Evolutionary conservation across 305 asterid species (phyloP).

Genomic region (Ajuga reptans): DNA sequence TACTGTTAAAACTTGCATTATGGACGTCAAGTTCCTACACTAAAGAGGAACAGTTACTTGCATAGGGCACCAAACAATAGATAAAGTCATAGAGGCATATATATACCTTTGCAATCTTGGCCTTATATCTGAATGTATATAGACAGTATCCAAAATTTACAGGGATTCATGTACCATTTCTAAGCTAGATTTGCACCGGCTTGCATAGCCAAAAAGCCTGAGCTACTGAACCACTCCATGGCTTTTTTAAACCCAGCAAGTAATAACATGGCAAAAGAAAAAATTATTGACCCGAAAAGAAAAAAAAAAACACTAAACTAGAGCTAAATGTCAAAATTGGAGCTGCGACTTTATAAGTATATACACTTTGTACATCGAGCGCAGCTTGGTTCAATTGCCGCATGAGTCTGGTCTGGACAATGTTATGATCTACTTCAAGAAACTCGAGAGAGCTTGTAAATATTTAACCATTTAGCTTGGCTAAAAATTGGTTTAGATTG

Average conservation of each 20-base stretch:
- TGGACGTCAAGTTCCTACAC: too few species aligned
- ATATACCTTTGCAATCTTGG: too few species aligned
- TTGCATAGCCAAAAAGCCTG: conserved; percentile 28
- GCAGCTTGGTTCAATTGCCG: conserved; percentile 27
- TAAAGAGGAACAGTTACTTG: too few species aligned
- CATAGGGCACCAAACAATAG: too few species aligned
- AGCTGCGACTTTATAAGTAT: conserved; percentile 32
- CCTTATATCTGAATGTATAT: conserved; percentile 42
- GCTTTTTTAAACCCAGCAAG: conserved; percentile 25
- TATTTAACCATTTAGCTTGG: conserved; percentile 67
- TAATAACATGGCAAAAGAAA: conserved; percentile 20
- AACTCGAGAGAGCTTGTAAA: conserved; percentile 17
- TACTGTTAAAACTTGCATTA: too few species aligned
- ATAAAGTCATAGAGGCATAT: too few species aligned
- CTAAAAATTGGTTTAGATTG: conserved; percentile 70
- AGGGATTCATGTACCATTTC: conserved; percentile 20
- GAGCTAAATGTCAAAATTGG: conserved; percentile 48
- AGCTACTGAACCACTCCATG: conserved; percentile 34
- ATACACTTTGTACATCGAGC: conserved; percentile 51
- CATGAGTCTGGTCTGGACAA: conserved; percentile 21
- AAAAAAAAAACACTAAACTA: conserved; percentile 17
- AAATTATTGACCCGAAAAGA: conserved; percentile 10
- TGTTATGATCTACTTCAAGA: conserved; percentile 17
- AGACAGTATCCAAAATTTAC: conserved; percentile 57
- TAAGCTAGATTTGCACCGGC: conserved; percentile 29